Base-by-base conservation (phyloP, 2,329 filamentous ascomycete genomes). In the Aureobasidium subglaciale region DNA sequence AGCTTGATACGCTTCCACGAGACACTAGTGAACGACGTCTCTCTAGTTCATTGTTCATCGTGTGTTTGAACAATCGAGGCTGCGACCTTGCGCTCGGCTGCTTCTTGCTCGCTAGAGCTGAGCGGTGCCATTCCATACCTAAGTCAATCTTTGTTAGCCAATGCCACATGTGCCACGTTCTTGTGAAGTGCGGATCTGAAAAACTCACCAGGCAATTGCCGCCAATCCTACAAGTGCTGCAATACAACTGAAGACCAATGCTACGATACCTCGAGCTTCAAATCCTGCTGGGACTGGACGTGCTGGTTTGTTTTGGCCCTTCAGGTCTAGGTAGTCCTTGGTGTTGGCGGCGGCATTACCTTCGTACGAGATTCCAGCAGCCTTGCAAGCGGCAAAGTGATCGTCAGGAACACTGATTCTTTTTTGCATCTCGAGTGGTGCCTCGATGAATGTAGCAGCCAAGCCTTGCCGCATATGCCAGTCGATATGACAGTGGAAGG, bases 301-400 rank as follows among this genome's bases (percentile, higher is more conserved):
- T 0, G 82, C 78, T 2, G 78, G 74, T 32, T 65, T 70, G 56
- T 84, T 85, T 67, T 86, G 73, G 9, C 85, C 85, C 0, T 67
- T 70, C 1, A 90, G 71, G 59, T 93, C 80, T 0, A 88, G 70
- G 8, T 82, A 71, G 61, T 92, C 70, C 0, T 70, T 67, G 0
- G 80, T 84, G 64, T 90, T 90, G 0, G 78, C 89, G 0, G 87
- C 89, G 0, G 88, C 89, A 63, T 93, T 93, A 4, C 89, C 89
- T 3, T 65, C 63, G 0, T 72, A 78, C 0, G 81, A 75, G 0
- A 82, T 68, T 6, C 73, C 71, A 0, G 67, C 73, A 0, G 74
- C 78, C 5, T 71, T 70, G 65, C 88, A 92, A 3, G 72, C 79
- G 6, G 80, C 78, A 38, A 77, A 71, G 62, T 87, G 83, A 58